phyloP scores from a whole-genome alignment of 2,329 filamentous ascomycete genomes.

The Ophiostoma ulmi region DNA sequence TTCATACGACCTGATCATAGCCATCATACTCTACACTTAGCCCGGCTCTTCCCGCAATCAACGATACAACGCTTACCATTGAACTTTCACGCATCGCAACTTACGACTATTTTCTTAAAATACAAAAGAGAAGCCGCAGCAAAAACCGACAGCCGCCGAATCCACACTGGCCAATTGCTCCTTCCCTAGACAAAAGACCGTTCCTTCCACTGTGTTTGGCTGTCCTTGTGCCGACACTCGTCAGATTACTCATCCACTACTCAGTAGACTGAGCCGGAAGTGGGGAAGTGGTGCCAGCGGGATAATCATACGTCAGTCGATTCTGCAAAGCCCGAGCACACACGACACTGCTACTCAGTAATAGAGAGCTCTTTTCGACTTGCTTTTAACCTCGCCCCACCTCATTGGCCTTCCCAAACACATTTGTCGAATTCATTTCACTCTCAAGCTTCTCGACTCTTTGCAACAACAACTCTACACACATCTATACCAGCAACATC shows the following conservation, averaged over 20 bases:
- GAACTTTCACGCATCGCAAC: neutral
- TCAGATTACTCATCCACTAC: slow-evolving; percentile 21
- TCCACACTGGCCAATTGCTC: neutral
- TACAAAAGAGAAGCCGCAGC: neutral
- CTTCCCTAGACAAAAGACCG: neutral
- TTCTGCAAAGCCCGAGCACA: slow-evolving; percentile 22
- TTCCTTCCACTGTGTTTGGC: neutral
- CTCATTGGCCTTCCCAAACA: neutral
- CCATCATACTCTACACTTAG: neutral
- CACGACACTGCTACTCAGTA: neutral
- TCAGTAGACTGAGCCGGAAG: neutral
- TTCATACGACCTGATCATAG: neutral
- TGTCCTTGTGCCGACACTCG: neutral
- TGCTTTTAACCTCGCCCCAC: neutral
- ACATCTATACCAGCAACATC: slow-evolving; percentile 14
- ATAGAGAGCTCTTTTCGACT: neutral
- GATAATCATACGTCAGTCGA: slow-evolving; percentile 24
- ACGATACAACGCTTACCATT: neutral
- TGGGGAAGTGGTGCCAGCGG: slow-evolving; percentile 18
- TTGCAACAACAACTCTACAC: slow-evolving; percentile 1
- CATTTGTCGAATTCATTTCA: no score
- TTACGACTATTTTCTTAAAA: neutral
- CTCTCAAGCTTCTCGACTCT: neutral
- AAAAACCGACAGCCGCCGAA: slow-evolving; percentile 7
- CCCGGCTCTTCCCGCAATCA: neutral